phyloP scores from a whole-genome alignment of 2,329 filamentous ascomycete genomes.

The Ascochyta fabae region DNA sequence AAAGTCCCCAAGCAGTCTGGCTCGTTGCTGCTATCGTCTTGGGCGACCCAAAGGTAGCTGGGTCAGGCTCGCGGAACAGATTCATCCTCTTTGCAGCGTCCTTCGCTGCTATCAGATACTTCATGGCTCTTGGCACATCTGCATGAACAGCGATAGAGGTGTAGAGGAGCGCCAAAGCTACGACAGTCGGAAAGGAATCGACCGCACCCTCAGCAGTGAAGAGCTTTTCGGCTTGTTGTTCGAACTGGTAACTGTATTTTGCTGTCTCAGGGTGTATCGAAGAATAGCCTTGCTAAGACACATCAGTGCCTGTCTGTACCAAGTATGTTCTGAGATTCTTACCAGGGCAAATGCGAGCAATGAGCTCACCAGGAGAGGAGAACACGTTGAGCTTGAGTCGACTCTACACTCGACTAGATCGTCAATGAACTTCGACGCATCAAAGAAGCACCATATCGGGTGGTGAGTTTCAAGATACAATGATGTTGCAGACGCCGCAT shows the following conservation, averaged over 20 bases:
- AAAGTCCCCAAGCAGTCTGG: slow-evolving; percentile 18
- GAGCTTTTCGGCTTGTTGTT: slow-evolving; percentile 20
- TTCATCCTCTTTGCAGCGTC: slow-evolving; percentile 14
- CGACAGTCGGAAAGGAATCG: slow-evolving; percentile 12
- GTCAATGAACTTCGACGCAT: slow-evolving; percentile 16
- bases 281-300: slow-evolving; percentile 11
- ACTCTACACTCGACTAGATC: slow-evolving; percentile 15
- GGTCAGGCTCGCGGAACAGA: slow-evolving; percentile 13
- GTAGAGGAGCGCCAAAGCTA: slow-evolving; percentile 16
- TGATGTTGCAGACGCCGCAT: slow-evolving; percentile 19
- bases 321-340: background rate
- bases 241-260: slow-evolving; percentile 12
- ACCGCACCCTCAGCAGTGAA: slow-evolving; percentile 6
- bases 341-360: slow-evolving; percentile 19
- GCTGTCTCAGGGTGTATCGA: slow-evolving; percentile 9
- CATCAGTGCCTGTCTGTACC: background rate
- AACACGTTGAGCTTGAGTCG: slow-evolving; percentile 10
- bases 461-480: slow-evolving; percentile 22
- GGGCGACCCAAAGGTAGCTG: slow-evolving; percentile 3
- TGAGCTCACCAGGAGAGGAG: slow-evolving; percentile 15
- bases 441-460: slow-evolving; percentile 19
- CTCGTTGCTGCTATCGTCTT: slow-evolving; percentile 13
- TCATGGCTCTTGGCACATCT: slow-evolving; percentile 13
- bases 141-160: slow-evolving; percentile 12
- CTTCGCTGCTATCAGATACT: slow-evolving; percentile 12